A percentile compares a stretch with the other conserved stretches of the same genome.
phyloP scores from a whole-genome alignment of 2,329 filamentous ascomycete species.

The Hysterium pulicare region DNA sequence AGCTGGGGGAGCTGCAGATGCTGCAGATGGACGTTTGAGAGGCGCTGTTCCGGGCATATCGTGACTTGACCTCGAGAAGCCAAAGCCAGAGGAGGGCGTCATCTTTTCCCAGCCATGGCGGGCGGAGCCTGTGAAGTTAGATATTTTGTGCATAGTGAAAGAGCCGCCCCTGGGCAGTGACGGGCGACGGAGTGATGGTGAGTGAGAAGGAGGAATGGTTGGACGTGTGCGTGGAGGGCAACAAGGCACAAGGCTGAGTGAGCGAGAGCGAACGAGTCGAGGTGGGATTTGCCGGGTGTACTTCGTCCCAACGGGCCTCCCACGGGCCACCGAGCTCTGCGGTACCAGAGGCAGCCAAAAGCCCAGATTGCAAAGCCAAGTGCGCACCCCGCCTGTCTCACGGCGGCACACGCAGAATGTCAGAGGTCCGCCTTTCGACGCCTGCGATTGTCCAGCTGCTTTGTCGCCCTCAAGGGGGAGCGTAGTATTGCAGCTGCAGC shows the following conservation, averaged over 20 bases:
- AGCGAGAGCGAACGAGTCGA: not conserved
- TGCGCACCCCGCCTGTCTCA: no score
- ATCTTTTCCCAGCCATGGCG: slow-evolving; percentile 67
- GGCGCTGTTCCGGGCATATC: slow-evolving; percentile 51
- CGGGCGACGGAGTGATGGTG: slow-evolving; percentile 4
- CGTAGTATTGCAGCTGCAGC: no score
- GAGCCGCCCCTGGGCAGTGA: slow-evolving; percentile 5
- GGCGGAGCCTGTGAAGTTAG: slow-evolving; percentile 63
- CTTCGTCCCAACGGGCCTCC: no score
- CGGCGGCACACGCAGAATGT: no score
- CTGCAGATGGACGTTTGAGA: slow-evolving; percentile 55
- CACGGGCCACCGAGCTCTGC: no score
- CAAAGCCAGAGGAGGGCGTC: slow-evolving; percentile 60
- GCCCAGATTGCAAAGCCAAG: no score
- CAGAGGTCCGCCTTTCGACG: no score
- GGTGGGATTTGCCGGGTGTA: not conserved
- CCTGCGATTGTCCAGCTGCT: not conserved
- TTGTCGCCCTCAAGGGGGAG: not conserved
- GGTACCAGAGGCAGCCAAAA: no score
- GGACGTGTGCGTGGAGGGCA: no score
- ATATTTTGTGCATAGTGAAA: slow-evolving; percentile 62
- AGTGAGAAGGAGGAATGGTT: slow-evolving; percentile 5
- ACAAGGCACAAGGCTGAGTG: slow-evolving; percentile 8
- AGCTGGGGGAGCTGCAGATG: slow-evolving; percentile 53
- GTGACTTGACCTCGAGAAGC: slow-evolving; percentile 58